A percentile compares a stretch with the other conserved stretches of the same genome.
phyloP scores from a whole-genome alignment of 2,329 filamentous ascomycete species.

The Aspergillus thermomutatus region DNA sequence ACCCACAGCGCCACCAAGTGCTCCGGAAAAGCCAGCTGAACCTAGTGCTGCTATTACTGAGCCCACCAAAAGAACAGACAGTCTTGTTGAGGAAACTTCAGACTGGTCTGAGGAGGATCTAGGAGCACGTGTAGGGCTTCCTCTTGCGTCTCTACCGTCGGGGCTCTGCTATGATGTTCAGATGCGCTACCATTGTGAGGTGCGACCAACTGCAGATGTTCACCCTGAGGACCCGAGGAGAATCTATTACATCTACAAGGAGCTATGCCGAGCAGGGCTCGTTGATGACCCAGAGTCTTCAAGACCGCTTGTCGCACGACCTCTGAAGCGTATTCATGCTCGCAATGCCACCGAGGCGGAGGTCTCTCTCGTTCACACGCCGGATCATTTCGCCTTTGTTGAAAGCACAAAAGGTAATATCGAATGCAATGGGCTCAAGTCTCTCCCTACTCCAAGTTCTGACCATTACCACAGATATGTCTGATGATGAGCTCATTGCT shows the following conservation, averaged over 20 bases:
- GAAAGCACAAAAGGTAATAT: constrained; percentile 50
- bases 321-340: constrained; percentile 68
- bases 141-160: constrained; percentile 57
- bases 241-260: constrained; percentile 89
- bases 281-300: constrained; percentile 60
- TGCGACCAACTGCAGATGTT: constrained; percentile 64
- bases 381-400: constrained; percentile 78
- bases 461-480: constrained; percentile 39
- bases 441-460: constrained; percentile 5
- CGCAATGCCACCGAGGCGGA: constrained; percentile 75
- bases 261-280: constrained; percentile 76
- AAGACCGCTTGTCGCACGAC: constrained; percentile 49
- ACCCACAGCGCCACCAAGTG: constrained; percentile 18
- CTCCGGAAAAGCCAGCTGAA: constrained; percentile 23
- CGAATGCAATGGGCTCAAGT: background rate
- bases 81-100: constrained; percentile 37
- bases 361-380: constrained; percentile 73
- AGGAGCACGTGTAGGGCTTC: constrained; percentile 40
- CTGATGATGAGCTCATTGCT: constrained; percentile 61
- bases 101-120: constrained; percentile 40
- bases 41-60: constrained; percentile 22
- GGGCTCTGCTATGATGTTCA: constrained; percentile 87
- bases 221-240: constrained; percentile 93
- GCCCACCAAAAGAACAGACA: constrained; percentile 26
- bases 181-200: constrained; percentile 94